phyloP scores from a whole-genome alignment of 805 yeast genomes.

The Yarrowia osloensis region DNA sequence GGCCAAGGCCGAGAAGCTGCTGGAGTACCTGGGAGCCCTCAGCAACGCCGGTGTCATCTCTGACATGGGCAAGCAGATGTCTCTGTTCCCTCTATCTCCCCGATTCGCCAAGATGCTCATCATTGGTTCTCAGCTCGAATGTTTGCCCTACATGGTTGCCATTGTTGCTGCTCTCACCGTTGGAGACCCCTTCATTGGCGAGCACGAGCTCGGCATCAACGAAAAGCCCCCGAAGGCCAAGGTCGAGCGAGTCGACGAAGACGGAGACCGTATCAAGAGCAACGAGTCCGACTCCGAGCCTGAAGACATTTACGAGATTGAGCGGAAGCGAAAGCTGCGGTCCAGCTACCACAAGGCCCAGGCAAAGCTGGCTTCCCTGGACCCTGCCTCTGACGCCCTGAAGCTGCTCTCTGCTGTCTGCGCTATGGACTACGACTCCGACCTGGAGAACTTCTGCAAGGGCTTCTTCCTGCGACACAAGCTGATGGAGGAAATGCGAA shows the following conservation, averaged over 20 bases:
- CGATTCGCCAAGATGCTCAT: constrained; percentile 87
- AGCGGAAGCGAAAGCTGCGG: constrained; percentile 48
- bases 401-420: constrained; percentile 77
- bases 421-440: constrained; percentile 71
- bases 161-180: constrained; percentile 90
- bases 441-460: constrained; percentile 51
- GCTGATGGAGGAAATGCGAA: constrained; percentile 79
- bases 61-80: constrained; percentile 79
- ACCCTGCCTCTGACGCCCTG: constrained; percentile 73
- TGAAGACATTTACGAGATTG: constrained; percentile 41
- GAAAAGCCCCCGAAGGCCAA: constrained; percentile 30
- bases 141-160: constrained; percentile 87
- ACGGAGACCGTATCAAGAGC: constrained; percentile 17
- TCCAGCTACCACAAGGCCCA: constrained; percentile 60
- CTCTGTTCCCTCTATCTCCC: constrained; percentile 90
- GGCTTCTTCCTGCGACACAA: constrained; percentile 74
- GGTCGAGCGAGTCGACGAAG: constrained; percentile 41
- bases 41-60: constrained; percentile 61
- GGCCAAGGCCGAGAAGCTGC: constrained; percentile 62
- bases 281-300: constrained; percentile 23
- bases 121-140: constrained; percentile 81
- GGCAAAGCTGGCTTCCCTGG: constrained; percentile 64
- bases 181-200: constrained; percentile 84
- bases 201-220: constrained; percentile 66
- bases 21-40: constrained; percentile 79